Percentiles rank a stretch among this genome's conserved stretches.
These are phyloP conservation scores for Rhizopus stolonifer DNA, from an alignment of 371 early-diverging fungal genomes.

Conservation along the genomic window DNA sequence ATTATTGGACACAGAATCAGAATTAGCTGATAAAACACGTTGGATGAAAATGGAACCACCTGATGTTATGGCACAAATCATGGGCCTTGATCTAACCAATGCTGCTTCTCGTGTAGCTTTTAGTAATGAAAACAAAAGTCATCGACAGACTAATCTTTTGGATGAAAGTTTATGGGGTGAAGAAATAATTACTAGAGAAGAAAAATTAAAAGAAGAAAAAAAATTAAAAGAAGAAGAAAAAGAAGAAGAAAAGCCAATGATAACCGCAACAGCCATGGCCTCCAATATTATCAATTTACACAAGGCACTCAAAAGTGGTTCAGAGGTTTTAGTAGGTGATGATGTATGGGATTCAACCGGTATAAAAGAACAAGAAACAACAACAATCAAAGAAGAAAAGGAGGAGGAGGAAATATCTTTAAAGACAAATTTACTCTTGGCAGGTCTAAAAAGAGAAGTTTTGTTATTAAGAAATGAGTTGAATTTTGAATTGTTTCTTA, in stretches of 20 bases:
- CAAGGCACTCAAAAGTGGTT: slow-evolving; percentile 50
- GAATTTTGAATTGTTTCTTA: slow-evolving; percentile 66
- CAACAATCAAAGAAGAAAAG: neutral
- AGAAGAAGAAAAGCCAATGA: slow-evolving; percentile 4
- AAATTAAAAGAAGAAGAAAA: neutral
- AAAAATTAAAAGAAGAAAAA: slow-evolving; percentile 3
- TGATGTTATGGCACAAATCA: slow-evolving; percentile 66
- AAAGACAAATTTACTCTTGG: slow-evolving; percentile 37
- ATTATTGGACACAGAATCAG: slow-evolving; percentile 48
- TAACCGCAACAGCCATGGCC: slow-evolving; percentile 36
- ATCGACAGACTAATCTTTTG: slow-evolving; percentile 24
- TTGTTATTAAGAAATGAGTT: slow-evolving; percentile 60
- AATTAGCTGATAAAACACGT: slow-evolving; percentile 53
- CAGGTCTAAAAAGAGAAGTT: slow-evolving; percentile 58
- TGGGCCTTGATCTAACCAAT: slow-evolving; percentile 61
- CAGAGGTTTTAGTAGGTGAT: slow-evolving; percentile 51
- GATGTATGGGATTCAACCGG: slow-evolving; percentile 48
- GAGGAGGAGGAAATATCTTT: slow-evolving; percentile 15
- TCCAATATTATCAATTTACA: slow-evolving; percentile 45
- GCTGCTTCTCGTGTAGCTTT: slow-evolving; percentile 56
- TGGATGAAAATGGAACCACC: slow-evolving; percentile 70
- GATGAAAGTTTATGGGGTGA: slow-evolving; percentile 36
- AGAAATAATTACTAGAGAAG: neutral
- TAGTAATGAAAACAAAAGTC: slow-evolving; percentile 13
- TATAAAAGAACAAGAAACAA: neutral